Evolutionary conservation across 768 basidiomycete species (phyloP).

Genomic region (Tulasnella sp.): DNA sequence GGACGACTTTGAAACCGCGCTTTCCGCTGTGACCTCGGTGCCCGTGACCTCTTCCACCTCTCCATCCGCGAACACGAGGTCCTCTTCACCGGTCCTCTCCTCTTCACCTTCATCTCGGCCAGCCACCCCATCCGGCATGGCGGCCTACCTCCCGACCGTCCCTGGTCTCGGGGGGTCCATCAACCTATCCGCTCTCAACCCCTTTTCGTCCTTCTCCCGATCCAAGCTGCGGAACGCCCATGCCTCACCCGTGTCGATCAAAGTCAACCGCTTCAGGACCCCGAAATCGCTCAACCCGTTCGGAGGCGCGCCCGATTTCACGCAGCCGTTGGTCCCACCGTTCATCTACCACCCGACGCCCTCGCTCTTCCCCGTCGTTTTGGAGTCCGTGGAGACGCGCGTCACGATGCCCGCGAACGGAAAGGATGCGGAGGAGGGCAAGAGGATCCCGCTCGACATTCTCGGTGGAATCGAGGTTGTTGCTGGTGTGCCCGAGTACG

Average conservation of each 20-base stretch:
- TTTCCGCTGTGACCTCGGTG: constrained; percentile 36
- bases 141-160: constrained; percentile 5
- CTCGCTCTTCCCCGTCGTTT: constrained; percentile 44
- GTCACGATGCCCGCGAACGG: constrained; percentile 10
- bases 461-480: constrained; percentile 67
- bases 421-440: constrained; percentile 21
- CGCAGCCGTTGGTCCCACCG: constrained; percentile 17
- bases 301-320: constrained; percentile 28
- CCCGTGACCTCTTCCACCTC: neutral
- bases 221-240: constrained; percentile 50
- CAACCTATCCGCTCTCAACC: constrained; percentile 36
- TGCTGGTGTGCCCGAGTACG: constrained; percentile 61
- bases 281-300: constrained; percentile 32
- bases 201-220: constrained; percentile 61
- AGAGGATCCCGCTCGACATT: constrained; percentile 55
- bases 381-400: constrained; percentile 52
- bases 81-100: neutral
- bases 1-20: constrained; percentile 50
- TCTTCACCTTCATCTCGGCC: constrained; percentile 15
- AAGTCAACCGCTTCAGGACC: constrained; percentile 51
- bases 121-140: neutral
- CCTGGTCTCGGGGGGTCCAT: constrained; percentile 9
- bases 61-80: neutral
- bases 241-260: constrained; percentile 50
- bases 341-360: constrained; percentile 39